Base-by-base conservation (phyloP, 108 stramenopile species). In the Fragilariopsis cylindrus region DNA sequence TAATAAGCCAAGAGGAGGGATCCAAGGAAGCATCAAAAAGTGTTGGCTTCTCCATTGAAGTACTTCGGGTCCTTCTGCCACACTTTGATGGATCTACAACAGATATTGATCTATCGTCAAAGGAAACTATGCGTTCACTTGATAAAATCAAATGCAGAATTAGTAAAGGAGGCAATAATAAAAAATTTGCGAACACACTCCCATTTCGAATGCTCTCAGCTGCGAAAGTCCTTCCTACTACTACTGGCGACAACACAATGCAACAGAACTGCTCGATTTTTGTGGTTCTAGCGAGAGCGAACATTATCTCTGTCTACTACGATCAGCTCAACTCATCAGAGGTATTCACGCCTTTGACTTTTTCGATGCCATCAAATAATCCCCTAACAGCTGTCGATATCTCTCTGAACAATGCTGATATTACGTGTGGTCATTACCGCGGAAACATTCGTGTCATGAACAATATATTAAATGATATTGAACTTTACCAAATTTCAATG, bases 361-460 rank as follows among this genome's bases (percentile, higher is more conserved):
- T 79, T 57, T 43, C 70, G 1, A 64, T 73, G 65, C 55, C 81
- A 30, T 18, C 73, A 4, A 60, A 72, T 4, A 82, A 80, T 48
- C 63, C 74, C 12, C 9, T 83, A 2, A 73, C 76, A n/a, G 70
- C 79, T 2, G 30, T 77, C 9, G 52, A 57, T 18, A 52, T 80
- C 11, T 76, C 81, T 6, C 49, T 68, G 4, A 78, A 83, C 60
- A 69, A 71, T 9, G 55, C 43, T 50, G 85, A 86, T 62, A 76
- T 86, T 50, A 76, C 85, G 1, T 82, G 82, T 68, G 86, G 86
- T 15, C 73, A 79, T 54, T n/a, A 68, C 8, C 54, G 65, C 53
- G 92, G 92, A 55, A 71, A 81, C 19, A 90, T 93, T 57, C 54
- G 77, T 39, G 67, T 93, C 16, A 57, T 89, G 43, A 81, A 84